Base-by-base conservation (phyloP, 768 basidiomycete genomes). In the Mycena kentingensis region DNA sequence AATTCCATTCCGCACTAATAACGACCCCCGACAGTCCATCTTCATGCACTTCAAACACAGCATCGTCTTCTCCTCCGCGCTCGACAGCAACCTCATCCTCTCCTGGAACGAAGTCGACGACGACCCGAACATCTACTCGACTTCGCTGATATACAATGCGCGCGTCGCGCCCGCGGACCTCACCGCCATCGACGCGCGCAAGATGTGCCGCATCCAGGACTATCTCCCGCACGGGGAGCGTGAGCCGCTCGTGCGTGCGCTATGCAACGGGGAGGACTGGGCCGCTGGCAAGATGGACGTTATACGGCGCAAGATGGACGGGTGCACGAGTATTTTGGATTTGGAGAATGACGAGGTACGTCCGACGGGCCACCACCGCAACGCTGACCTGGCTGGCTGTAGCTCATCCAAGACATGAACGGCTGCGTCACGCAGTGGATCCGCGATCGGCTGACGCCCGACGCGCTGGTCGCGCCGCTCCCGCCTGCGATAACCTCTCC, bases 21-120 rank as follows among this genome's bases (percentile, higher is more conserved):
- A 42, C 7, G n/a, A n/a, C 45, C 19, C 16, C 42, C 24, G n/a
- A 10, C 48, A 56, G 55, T 51, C 49, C 24, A 41, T 39, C 8
- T 46, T 56, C 4, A 44, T 51, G 45, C 55, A 51, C 28, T 51
- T 56, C 27, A 56, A 51, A 18, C 44, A 46, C 7, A 51, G 55
- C 45, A 51, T 56, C 34, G 46, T 51, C 15, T 31, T 56, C 3
- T 32, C 55, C 18, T 18, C 25, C 12, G 34, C 41, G 19, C 55
- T 56, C 19, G 32, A 51, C 16, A n/a, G 44, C 13, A 24, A 35
- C 22, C 38, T 56, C 3, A 26, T 56, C 8, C 31, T 56, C 8
- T 44, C 55, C 0, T 38, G 37, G 4, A 18, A 43, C 2, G 11
- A 35, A 13, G 22, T 35, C 2, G 11, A 2, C 15, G 38, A 47